Conservation (phyloP, 2,329 filamentous ascomycete species). For the Talaromyces marneffei region DNA sequence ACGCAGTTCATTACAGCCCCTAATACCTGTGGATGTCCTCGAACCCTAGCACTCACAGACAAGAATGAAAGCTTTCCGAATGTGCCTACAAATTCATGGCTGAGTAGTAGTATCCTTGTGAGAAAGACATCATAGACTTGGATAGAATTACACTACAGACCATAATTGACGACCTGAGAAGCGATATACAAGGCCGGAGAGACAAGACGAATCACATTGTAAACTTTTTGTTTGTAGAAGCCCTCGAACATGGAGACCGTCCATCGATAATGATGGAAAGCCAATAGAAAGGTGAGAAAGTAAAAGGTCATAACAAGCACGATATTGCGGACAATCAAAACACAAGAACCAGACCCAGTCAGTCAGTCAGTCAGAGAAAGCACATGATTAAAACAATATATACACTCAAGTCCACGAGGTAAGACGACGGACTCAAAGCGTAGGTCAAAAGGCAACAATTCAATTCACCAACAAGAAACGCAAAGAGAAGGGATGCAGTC, state of each 20-base stretch:
- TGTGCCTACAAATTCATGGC: no score
- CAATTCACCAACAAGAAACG: background rate
- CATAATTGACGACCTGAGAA: background rate
- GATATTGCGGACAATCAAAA: background rate
- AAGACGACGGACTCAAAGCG: conserved; percentile 2
- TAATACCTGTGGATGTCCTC: no score
- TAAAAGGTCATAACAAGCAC: background rate
- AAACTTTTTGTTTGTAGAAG: background rate
- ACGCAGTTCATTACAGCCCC: no score
- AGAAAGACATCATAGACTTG: background rate
- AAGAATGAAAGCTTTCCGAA: no score
- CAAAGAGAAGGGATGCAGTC: conserved; percentile 2
- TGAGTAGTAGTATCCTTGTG: no score
- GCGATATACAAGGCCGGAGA: background rate
- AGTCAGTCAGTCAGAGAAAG: background rate
- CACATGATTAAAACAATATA: conserved; percentile 13
- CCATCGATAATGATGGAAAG: background rate
- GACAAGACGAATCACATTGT: background rate
- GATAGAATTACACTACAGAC: conserved; percentile 6
- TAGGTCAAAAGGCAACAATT: background rate
- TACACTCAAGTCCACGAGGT: conserved; percentile 7
- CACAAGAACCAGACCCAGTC: background rate
- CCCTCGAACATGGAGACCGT: background rate
- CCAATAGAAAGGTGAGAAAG: background rate
- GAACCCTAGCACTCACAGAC: no score